phyloP scores from a whole-genome alignment of 371 early-diverging fungal genomes.

The Syncephalis fuscata region DNA sequence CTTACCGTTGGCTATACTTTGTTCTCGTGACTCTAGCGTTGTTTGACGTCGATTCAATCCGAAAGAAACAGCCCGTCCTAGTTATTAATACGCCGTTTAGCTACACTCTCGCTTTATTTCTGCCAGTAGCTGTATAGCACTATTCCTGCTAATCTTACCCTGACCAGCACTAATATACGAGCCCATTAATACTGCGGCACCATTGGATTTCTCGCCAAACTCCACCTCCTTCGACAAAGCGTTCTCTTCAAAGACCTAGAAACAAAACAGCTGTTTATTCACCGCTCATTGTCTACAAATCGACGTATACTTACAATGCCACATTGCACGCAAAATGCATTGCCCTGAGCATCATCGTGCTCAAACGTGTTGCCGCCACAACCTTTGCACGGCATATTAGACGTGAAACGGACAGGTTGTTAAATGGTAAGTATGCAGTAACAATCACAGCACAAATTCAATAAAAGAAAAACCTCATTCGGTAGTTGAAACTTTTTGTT shows the following conservation, averaged over 20 bases:
- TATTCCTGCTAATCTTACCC: too few relatives aligned
- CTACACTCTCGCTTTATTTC: too few relatives aligned
- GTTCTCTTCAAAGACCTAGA: constrained; percentile 92
- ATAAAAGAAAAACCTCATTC: too few relatives aligned
- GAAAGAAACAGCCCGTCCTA: constrained; percentile 14
- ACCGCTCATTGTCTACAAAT: too few relatives aligned
- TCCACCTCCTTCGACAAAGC: constrained; percentile 87
- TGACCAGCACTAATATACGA: constrained; percentile 42
- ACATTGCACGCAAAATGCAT: too few relatives aligned
- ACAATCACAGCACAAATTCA: too few relatives aligned
- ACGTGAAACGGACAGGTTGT: neutral
- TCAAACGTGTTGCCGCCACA: constrained; percentile 34
- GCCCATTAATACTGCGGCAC: constrained; percentile 75
- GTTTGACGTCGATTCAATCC: constrained; percentile 11
- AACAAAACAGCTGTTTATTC: too few relatives aligned
- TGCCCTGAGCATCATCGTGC: constrained; percentile 26
- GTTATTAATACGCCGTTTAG: neutral
- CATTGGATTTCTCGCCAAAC: constrained; percentile 77
- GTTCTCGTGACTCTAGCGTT: constrained; percentile 23
- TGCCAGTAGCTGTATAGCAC: too few relatives aligned
- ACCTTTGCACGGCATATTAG: constrained; percentile 21
- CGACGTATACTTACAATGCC: too few relatives aligned
- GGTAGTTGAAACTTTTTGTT: too few relatives aligned
- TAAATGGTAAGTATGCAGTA: too few relatives aligned
- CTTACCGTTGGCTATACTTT: constrained; percentile 16